Conservation (phyloP, 345 rosid species). For the Eucalyptus cladocalyx region DNA sequence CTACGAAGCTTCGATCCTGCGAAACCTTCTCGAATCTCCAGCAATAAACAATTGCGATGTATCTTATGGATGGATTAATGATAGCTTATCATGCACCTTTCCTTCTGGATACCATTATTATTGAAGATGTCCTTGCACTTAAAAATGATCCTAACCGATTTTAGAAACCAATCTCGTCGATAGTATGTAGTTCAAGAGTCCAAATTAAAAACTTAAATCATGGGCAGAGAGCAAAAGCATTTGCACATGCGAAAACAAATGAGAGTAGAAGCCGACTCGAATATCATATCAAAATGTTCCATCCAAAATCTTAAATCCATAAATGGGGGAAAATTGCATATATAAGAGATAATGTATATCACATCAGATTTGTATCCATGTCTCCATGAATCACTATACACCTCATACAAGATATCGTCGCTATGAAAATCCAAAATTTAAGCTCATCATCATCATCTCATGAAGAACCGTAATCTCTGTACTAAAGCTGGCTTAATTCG, state of each 20-base stretch:
- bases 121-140: background rate
- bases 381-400: background rate
- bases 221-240: background rate
- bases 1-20: background rate
- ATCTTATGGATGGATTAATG: background rate
- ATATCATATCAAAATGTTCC: no score
- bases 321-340: background rate
- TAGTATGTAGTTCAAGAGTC: background rate
- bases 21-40: background rate
- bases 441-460: background rate
- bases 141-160: background rate
- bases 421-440: background rate
- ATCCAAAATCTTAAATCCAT: no score
- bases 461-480: background rate
- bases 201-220: background rate
- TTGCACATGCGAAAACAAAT: background rate
- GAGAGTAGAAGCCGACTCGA: accelerated
- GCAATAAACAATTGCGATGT: background rate
- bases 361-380: accelerated
- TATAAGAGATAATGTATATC: background rate
- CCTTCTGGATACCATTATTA: background rate
- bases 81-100: background rate
- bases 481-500: background rate
- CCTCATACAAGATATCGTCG: accelerated
- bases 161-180: accelerated